phyloP scores from a whole-genome alignment of 1,284 basidiomycete genomes.

The Neonothopanus nambi region DNA sequence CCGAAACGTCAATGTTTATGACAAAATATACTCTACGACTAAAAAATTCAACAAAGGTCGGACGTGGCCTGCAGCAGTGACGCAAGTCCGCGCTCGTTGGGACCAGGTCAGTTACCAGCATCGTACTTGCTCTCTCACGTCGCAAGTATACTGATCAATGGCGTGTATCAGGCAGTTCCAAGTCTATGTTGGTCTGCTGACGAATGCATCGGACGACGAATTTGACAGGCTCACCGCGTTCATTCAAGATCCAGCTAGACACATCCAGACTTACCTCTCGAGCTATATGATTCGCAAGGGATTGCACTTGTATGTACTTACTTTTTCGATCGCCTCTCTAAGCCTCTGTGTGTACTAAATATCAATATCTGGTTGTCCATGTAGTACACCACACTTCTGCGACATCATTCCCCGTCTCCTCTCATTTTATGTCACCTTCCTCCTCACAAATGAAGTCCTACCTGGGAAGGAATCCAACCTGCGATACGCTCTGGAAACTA shows the following conservation, averaged over 20 bases:
- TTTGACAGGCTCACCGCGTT: too few relatives aligned
- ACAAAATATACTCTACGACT: too few relatives aligned
- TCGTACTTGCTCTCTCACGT: conserved; percentile 52
- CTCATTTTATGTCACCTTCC: conserved; percentile 60
- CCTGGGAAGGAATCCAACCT: conserved; percentile 34
- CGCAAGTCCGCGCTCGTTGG: too few relatives aligned
- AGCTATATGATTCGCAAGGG: conserved; percentile 64
- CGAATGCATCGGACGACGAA: conserved; percentile 45
- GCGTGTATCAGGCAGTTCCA: conserved; percentile 73
- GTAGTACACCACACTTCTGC: too few relatives aligned
- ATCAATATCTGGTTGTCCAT: too few relatives aligned
- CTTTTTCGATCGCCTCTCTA: background rate
- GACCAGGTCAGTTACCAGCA: conserved; percentile 46
- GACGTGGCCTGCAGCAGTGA: too few relatives aligned
- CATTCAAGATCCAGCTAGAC: conserved; percentile 54
- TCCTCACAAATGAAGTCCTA: conserved; percentile 59
- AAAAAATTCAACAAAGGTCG: too few relatives aligned
- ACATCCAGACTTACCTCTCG: conserved; percentile 61
- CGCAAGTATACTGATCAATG: conserved; percentile 39
- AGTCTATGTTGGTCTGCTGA: conserved; percentile 54
- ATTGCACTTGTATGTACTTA: conserved; percentile 53
- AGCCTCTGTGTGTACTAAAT: conserved; percentile 26
- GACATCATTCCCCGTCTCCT: conserved; percentile 55
- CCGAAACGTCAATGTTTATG: too few relatives aligned
- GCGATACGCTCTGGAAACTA: too few relatives aligned